Conservation (phyloP, 2,329 filamentous ascomycete genomes). For the Helotiales sp. region DNA sequence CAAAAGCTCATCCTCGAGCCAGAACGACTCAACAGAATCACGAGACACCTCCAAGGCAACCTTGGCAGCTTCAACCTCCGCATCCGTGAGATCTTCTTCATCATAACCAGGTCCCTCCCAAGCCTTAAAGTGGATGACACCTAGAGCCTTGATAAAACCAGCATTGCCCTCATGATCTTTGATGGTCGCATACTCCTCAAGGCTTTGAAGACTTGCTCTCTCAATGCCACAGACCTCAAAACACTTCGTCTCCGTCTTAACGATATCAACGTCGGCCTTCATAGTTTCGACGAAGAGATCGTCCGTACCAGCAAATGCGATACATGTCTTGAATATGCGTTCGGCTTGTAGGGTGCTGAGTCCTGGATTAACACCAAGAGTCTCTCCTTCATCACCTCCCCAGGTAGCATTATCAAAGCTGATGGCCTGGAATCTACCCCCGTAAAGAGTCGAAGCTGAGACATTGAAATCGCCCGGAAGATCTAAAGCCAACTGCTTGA, state of each 20-base stretch:
- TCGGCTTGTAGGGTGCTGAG: constrained; percentile 48
- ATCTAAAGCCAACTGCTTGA: constrained; percentile 53
- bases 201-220: constrained; percentile 48
- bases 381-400: constrained; percentile 34
- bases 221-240: constrained; percentile 65
- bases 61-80: constrained; percentile 35
- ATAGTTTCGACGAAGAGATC: constrained; percentile 43
- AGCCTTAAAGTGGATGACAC: constrained; percentile 51
- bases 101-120: constrained; percentile 46
- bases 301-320: constrained; percentile 47
- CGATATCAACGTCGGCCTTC: constrained; percentile 46
- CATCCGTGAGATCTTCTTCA: constrained; percentile 36
- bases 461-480: constrained; percentile 82
- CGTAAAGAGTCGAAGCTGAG: constrained; percentile 73
- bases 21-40: constrained; percentile 58
- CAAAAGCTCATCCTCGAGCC: constrained; percentile 68
- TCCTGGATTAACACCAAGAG: constrained; percentile 32
- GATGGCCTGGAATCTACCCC: constrained; percentile 47
- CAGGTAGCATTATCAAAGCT: constrained; percentile 26
- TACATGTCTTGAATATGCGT: constrained; percentile 50
- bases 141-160: constrained; percentile 49
- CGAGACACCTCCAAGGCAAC: constrained; percentile 32
- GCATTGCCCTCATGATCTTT: constrained; percentile 43
- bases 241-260: constrained; percentile 56
- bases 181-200: constrained; percentile 52